Base-by-base conservation (phyloP, 352 stramenopile genomes). In the Pythium brassicae region DNA sequence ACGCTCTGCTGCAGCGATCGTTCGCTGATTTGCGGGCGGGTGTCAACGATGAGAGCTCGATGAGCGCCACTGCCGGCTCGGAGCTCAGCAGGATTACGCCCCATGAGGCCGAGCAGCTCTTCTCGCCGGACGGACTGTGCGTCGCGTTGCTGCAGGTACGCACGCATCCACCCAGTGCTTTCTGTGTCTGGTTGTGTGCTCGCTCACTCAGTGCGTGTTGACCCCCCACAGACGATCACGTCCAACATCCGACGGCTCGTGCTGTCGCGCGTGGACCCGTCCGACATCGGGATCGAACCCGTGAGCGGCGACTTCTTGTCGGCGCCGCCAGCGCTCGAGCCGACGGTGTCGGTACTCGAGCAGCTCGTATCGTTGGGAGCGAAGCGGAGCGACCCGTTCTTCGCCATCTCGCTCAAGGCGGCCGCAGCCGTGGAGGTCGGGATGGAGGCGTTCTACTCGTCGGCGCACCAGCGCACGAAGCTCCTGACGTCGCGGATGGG, bases 361-460 rank as follows among this genome's bases (percentile, higher is more conserved):
- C 70, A 92, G 45, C 63, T 95, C 14, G 91, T 92, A n/a, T 72
- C 77, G 2, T 72, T 95, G 19, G 83, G 80, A 11, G 81, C 83
- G 3, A 95, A 94, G 53, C 76, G 83, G 14, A 90, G 71, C 14
- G 83, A 94, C 61, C 55, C 69, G 52, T 90, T 94, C 48, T 95
- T 94, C 58, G 65, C 74, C 0, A 62, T 95, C 5, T 95, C 86
- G 8, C 65, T 95, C 40, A 90, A 95, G 64, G 86, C 86, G 45
- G 86, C 86, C 6, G 86, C 80, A 20, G 82, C 82, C 0, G 79
- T 95, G 29, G 86, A 95, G 59, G 83, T 93, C 35, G 86, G 86
- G 20, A 91, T 91, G 52, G 86, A 95, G 67, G 83, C 77, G 0
- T 94, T 95, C 59, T 91, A 95, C 50, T 83, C 86, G 29, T 94